Evolutionary conservation across 1,284 basidiomycete genomes (phyloP).

Genomic region (Cerrena zonata): DNA sequence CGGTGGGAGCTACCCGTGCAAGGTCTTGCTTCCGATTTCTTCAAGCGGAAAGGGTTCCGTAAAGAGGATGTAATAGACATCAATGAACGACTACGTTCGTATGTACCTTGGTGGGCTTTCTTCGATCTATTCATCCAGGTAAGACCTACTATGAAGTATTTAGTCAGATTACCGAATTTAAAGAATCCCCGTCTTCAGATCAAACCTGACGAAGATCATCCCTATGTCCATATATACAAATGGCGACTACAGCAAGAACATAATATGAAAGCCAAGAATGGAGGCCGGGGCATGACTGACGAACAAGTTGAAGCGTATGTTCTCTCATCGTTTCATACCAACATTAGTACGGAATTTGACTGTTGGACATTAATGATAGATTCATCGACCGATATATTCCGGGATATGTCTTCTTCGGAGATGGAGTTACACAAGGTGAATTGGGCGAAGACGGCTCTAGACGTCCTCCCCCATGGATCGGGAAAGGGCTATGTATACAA

Average conservation of each 20-base stretch:
- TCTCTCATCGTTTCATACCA: conserved; percentile 1
- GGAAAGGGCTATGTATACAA: conserved; percentile 20
- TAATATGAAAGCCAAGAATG: conserved; percentile 76
- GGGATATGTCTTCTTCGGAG: conserved; percentile 75
- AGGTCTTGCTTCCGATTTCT: conserved; percentile 37
- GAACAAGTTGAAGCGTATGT: conserved; percentile 66
- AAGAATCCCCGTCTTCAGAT: conserved; percentile 40
- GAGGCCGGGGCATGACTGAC: conserved; percentile 82
- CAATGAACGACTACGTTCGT: conserved; percentile 55
- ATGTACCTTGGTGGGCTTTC: conserved; percentile 60
- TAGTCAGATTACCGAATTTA: not conserved
- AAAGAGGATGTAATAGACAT: conserved; percentile 51
- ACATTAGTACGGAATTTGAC: not conserved
- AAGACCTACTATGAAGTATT: conserved; percentile 13
- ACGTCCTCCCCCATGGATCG: conserved; percentile 23
- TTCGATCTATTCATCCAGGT: conserved; percentile 72
- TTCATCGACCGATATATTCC: conserved; percentile 81
- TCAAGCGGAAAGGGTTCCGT: conserved; percentile 31
- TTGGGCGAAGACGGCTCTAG: conserved; percentile 12
- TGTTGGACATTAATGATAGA: conserved; percentile 37
- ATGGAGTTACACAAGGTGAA: conserved; percentile 33
- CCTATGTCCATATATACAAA: conserved; percentile 58
- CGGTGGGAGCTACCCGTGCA: conserved; percentile 30
- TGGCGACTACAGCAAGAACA: conserved; percentile 88
- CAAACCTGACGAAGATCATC: conserved; percentile 38